These are phyloP conservation scores for Nevesoporus exiguus DNA, from an alignment of 768 basidiomycete genomes.

Conservation along the genomic window DNA sequence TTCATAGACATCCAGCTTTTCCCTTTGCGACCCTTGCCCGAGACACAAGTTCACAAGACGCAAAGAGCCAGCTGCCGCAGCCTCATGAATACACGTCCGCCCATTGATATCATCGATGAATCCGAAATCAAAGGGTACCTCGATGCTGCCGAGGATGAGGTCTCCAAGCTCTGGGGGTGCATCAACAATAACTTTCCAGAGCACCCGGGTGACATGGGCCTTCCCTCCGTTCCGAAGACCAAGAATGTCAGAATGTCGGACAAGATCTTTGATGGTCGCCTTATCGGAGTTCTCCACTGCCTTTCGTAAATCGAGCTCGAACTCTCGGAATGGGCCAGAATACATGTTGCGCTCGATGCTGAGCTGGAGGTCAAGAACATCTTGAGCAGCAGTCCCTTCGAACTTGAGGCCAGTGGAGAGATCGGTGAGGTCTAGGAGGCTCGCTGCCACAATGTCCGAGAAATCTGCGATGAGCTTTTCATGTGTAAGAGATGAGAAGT, in stretches of 20 bases:
- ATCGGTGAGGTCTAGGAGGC: constrained; percentile 76
- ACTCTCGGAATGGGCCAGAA: constrained; percentile 77
- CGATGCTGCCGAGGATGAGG: constrained; percentile 65
- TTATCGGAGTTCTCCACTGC: constrained; percentile 64
- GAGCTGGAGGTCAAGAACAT: constrained; percentile 72
- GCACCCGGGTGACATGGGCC: constrained; percentile 79
- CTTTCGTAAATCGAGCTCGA: constrained; percentile 82
- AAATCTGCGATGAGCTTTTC: constrained; percentile 88
- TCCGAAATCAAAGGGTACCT: constrained; percentile 76
- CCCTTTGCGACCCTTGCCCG: constrained; percentile 61
- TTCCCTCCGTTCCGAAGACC: constrained; percentile 57
- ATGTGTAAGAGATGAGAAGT: constrained; percentile 9
- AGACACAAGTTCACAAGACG: constrained; percentile 82
- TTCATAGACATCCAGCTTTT: constrained; percentile 84
- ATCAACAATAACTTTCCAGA: constrained; percentile 90
- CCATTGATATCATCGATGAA: constrained; percentile 98
- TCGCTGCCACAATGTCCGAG: constrained; percentile 85
- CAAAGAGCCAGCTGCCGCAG: constrained; percentile 78
- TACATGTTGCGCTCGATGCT: constrained; percentile 57
- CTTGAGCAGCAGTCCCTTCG: constrained; percentile 74
- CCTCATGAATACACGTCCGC: constrained; percentile 90
- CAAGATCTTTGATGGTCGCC: constrained; percentile 62
- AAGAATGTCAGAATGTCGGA: constrained; percentile 66
- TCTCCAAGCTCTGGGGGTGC: constrained; percentile 71
- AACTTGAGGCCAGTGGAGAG: constrained; percentile 71